These are phyloP conservation scores for Penicillium sp. DNA, from an alignment of 2,329 filamentous ascomycete genomes.

Conservation along the genomic window DNA sequence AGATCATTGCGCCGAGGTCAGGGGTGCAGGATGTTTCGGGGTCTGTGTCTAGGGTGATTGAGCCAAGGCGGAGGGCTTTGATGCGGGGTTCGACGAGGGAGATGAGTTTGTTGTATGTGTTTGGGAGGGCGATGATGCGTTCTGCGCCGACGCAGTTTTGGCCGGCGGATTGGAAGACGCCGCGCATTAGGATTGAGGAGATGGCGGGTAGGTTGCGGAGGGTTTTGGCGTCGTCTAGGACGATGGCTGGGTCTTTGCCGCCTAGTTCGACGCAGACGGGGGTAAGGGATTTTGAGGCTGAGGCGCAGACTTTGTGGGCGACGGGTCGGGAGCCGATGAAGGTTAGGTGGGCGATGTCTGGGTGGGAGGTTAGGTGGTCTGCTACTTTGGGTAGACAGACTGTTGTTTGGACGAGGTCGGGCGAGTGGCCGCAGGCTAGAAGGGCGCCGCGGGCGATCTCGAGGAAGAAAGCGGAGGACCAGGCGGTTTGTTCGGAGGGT, in stretches of 20 bases:
- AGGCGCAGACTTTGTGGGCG: constrained; percentile 84
- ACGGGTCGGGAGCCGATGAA: constrained; percentile 92
- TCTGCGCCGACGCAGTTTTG: constrained; percentile 99
- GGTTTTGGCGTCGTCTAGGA: constrained; percentile 76
- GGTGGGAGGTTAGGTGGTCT: constrained; percentile 80
- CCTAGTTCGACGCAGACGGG: constrained; percentile 90
- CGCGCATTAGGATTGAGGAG: constrained; percentile 81
- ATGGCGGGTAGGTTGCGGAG: constrained; percentile 67
- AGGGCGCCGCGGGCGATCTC: constrained; percentile 79
- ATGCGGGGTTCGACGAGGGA: constrained; percentile 74
- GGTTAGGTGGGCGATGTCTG: constrained; percentile 82
- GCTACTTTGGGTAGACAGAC: constrained; percentile 88
- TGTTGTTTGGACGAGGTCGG: constrained; percentile 79
- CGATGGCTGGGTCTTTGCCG: constrained; percentile 89
- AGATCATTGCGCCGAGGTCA: constrained; percentile 91
- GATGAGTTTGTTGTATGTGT: constrained; percentile 75
- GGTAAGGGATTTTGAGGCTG: constrained; percentile 82
- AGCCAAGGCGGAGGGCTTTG: constrained; percentile 74
- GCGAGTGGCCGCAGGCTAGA: constrained; percentile 78
- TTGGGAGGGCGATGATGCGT: constrained; percentile 79
- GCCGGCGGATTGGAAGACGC: constrained; percentile 91
- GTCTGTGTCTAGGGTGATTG: constrained; percentile 58
- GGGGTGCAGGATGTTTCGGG: constrained; percentile 34
- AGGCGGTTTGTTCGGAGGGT: constrained; percentile 92
- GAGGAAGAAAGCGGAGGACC: constrained; percentile 84